Base-by-base conservation (phyloP, 2,329 filamentous ascomycete genomes). In the Aspergillus japonicus region DNA sequence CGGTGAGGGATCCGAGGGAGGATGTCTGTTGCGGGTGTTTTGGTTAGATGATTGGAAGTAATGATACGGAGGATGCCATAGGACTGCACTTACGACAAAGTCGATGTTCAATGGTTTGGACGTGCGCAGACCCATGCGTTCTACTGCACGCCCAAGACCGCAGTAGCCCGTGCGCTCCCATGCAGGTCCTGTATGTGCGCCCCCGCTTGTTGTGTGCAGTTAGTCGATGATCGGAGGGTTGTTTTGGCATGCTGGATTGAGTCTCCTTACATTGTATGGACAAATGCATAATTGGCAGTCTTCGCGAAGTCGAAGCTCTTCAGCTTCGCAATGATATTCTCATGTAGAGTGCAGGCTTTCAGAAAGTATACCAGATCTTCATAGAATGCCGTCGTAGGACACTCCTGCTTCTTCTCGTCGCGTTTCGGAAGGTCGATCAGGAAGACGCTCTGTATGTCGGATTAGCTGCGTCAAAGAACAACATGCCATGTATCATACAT, bases 361-460 rank as follows among this genome's bases (percentile, higher is more conserved):
- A 96, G 77, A 68, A 95, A 96, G 68, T 86, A 84, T 23, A 83
- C 74, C 26, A 97, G 79, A 47, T 94, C 89, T 59, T 85, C 82
- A 21, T 85, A 85, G 71, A 96, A 97, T 3, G 71, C 59, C 0
- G 85, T 83, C 7, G 74, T 68, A 10, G 67, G 61, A 62, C 54
- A 60, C 2, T 64, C 59, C 12, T 60, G 66, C 62, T 72, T 33
- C 57, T 58, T 39, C 69, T 78, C 74, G 64, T 76, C 60, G 14
- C 19, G 3, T 44, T 66, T 75, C 5, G 95, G 94, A 8, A 98
- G 84, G 72, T 99, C 95, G 65, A 99, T 93, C n/a, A 98, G 72
- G 72, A 96, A 98, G 7, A 93, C 86, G 68, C 88, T 89, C 87
- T 90, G 59, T 7, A 44, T 7, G 4, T 16, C 39, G 2, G 16